Evolutionary conservation across 2,329 filamentous ascomycete species (phyloP), one percentile per base, ranked within the genome.

Genomic region (Exophiala viscosa): DNA sequence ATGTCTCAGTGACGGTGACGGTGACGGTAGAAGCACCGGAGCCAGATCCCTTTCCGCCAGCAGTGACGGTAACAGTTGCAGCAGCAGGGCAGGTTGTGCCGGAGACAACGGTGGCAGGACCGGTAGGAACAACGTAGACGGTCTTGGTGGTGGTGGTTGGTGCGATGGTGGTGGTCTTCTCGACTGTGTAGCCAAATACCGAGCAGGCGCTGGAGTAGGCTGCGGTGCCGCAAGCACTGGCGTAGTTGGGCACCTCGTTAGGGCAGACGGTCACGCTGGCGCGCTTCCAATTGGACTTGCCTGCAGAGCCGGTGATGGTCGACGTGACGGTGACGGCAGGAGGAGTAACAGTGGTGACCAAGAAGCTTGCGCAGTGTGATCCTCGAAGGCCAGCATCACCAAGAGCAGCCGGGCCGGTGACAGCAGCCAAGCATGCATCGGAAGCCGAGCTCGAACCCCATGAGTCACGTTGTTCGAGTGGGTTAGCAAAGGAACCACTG

Each of bases 171-270:
- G 55, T 57, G 17, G 60, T 62, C 39, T 54, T 62, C 40, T 59
- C 39, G n/a, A 52, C 54, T 23, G 52, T 53, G 48, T 48, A 58
- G 48, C 60, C 60, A 36, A 49, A 62, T 36, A 41, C 49, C 6
- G 48, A 48, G 60, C 60, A 62, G 14, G 60, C 60, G 36, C 58
- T 60, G 42, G 52, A 59, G 38, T 62, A 62, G 43, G 44, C 52
- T 41, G 50, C 51, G 5, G 54, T 45, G 47, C 60, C 50, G 43
- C 60, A 62, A 34, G 60, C 60, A 17, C 55, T 60, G 49, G 60
- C 60, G 36, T 62, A 62, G 58, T 62, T 60, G 48, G 60, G 60
- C 3, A 62, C 60, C 53, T 62, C 53, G 47, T 62, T 62, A 33
- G 60, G 60, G 58, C 60, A 62, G 17, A 59, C 50, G 13, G 58